Conservation (phyloP, 2,329 filamentous ascomycete genomes). For the Alternaria triticimaculans region DNA sequence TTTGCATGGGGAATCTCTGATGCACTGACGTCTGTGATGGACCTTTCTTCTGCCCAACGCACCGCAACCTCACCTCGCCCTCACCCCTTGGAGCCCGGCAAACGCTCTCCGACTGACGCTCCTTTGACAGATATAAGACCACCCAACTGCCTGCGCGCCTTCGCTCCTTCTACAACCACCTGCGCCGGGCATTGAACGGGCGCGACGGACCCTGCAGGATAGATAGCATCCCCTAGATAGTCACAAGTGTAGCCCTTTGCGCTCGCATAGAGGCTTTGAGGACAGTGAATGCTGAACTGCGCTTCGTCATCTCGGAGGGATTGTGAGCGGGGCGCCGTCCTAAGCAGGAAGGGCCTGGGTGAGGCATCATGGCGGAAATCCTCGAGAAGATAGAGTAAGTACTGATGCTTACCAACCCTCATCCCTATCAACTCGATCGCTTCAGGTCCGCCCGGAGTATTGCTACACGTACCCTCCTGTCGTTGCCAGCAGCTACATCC, state of each 20-base stretch:
- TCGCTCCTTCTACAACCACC: neutral
- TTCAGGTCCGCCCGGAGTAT: neutral
- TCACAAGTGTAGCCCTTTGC: conserved; percentile 1
- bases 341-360: conserved; percentile 6
- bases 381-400: conserved; percentile 46
- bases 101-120: conserved; percentile 6
- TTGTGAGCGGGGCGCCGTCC: conserved; percentile 6
- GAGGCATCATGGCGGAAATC: conserved; percentile 41
- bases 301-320: conserved; percentile 11
- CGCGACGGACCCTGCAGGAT: conserved; percentile 4
- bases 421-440: neutral
- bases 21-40: conserved; percentile 21
- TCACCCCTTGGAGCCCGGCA: neutral
- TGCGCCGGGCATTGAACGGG: conserved; percentile 1
- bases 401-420: neutral
- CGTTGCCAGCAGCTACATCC: neutral
- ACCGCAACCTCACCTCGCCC: conserved; percentile 2
- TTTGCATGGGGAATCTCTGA: conserved; percentile 31
- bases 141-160: neutral
- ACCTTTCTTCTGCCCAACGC: conserved; percentile 16
- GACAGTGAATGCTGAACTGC: conserved; percentile 17
- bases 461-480: neutral
- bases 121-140: conserved; percentile 1
- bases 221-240: conserved; percentile 19
- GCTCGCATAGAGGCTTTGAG: conserved; percentile 4